Evolutionary conservation across 345 rosid species (phyloP), one percentile per base, ranked within the genome.

Genomic region (Syzygium jambos): DNA sequence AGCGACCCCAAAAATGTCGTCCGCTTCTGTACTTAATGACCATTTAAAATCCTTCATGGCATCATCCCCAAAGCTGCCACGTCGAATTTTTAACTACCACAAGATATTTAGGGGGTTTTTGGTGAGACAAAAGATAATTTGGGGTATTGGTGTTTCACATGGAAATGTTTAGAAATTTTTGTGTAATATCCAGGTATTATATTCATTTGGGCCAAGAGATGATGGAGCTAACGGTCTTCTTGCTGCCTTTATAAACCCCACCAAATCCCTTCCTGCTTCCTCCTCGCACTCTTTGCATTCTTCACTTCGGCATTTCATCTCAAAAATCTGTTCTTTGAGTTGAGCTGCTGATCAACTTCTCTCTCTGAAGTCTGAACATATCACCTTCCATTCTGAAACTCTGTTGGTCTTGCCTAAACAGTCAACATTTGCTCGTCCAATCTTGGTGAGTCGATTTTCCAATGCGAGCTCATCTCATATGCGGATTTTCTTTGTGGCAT

Each of bases 181-280:
- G 7, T 19, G 52, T 83, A 13, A 13, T 25, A 5, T 46, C 38
- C 38, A 17, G 25, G 16, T 29, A 21, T 52, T 84, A 52, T 6
- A 52, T 52, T 84, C 46, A 51, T 52, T 84, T 22, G 43, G 23
- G 30, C 23, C 43, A 17, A 29, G 16, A 52, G 22, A n/a, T 30
- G 59, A 27, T n/a, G 25, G 41, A 52, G 85, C 52, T 83, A 83
- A 38, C 82, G 85, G 80, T 86, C 84, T 77, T 54, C 46, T 46
- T n/a, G 85, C 78, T 16, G 85, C 78, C 88, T 87, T 38, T 87
- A 52, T 87, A 87, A 87, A 80, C 73, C 30, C 73, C 43, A 29
- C 68, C 51, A 38, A 21, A 49, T 38, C 49, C 82, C 82, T 57
- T 38, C 73, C 85, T 78, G 14, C 85, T 61, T 49, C 38, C 77